phyloP scores from a whole-genome alignment of 345 rosid species.

The Gossypium thurberi region DNA sequence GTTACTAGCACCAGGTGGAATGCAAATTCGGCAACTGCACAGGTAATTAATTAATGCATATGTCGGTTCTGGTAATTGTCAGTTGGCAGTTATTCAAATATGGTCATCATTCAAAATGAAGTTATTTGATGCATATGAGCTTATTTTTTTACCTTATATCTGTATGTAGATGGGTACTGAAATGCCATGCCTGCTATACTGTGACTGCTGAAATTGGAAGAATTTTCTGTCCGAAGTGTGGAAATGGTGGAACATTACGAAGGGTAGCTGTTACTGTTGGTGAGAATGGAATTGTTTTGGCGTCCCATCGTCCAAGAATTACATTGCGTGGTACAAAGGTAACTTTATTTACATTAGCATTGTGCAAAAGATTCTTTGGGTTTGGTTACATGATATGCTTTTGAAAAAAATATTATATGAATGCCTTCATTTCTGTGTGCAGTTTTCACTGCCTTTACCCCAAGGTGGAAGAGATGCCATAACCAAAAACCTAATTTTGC shows the following conservation, averaged over 20 bases:
- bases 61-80: not conserved
- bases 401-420: not conserved
- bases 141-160: slow-evolving; percentile 10
- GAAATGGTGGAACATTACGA: slow-evolving; percentile 88
- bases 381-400: not conserved
- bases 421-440: slow-evolving; percentile 13
- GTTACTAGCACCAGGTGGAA: slow-evolving; percentile 80
- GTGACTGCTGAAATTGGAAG: slow-evolving; percentile 80
- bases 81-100: not conserved
- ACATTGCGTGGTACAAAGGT: slow-evolving; percentile 82
- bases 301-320: slow-evolving; percentile 61
- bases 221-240: slow-evolving; percentile 88
- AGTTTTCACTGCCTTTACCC: slow-evolving; percentile 87
- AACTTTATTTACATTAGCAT: slow-evolving; percentile 11
- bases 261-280: slow-evolving; percentile 80
- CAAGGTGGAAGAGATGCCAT: slow-evolving; percentile 93
- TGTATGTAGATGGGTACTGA: slow-evolving; percentile 72
- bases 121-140: not conserved
- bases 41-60: slow-evolving; percentile 37
- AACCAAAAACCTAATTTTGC: slow-evolving; percentile 62
- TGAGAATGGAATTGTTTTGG: slow-evolving; percentile 64
- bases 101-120: not conserved
- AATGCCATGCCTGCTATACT: slow-evolving; percentile 92
- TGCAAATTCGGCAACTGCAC: slow-evolving; percentile 82
- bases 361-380: not conserved